Evolutionary conservation across 306 rosid genomes (phyloP), one percentile per base, ranked within the genome.

Genomic region (Elaeagnus macrophylla): DNA sequence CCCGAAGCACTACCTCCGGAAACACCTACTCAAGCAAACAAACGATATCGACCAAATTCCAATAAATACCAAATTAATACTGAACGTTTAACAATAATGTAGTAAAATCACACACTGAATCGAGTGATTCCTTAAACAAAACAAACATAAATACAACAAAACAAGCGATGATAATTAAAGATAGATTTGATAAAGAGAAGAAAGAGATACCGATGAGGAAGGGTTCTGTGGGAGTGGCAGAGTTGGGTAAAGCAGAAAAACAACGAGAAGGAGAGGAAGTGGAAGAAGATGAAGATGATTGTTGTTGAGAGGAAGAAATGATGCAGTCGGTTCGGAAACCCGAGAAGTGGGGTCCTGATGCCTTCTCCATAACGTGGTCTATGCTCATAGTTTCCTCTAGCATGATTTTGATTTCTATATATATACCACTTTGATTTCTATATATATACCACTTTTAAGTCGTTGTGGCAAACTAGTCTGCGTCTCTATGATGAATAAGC

Each of bases 1-100:
- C 99, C 99, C 0, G 99, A 91, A 57, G 99, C 99, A 52, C 96
- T 91, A 76, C 99, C 99, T 35, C 99, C 99, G 8, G 93, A 87
- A 75, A 91, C 99, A 20, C 99, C 99, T 91, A 54, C 53, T 61
- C 49, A 57, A 61, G 55, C 45, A 10, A 8, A 32, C 13, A 6
- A 56, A 51, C 12, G 53, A 10, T 47, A 19, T 7, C 12, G 41
- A 19, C 9, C 59, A 35, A 49, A 12, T 13, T 47, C 20, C 8
- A 44, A 43, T 15, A 6, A 11, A 11, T 12, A n/a, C 1, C 12
- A 44, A 44, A 7, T 11, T 7, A 10, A 45, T 12, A 6, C 12
- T 12, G 1, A 20, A 13, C 12, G 0, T 1, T 12, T 0, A 10
- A 12, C 3, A 45, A 45, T 5, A 45, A 45, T 14, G n/a, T 16